Evolutionary conservation across 2,329 filamentous ascomycete genomes (phyloP), one percentile per base, ranked within the genome.

Genomic region (Colletotrichum simmondsii): DNA sequence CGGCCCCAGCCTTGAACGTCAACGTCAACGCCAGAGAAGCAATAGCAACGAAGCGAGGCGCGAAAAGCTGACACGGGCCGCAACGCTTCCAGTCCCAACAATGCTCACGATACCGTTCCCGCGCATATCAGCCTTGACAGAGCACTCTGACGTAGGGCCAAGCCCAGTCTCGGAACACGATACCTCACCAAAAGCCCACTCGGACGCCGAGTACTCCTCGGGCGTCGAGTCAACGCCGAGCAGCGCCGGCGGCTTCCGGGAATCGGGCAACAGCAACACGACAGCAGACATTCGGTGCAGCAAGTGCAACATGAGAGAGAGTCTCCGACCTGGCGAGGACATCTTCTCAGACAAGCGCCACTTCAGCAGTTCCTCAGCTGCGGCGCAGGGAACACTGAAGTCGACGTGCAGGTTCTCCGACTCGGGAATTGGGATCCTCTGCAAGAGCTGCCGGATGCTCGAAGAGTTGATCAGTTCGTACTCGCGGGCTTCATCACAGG

Each of bases 391-490:
- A 11, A 54, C 66, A 49, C 57, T 42, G 14, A 54, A 71, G 12
- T 56, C 49, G 32, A 62, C 60, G 3, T 73, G 60, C 14, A 54
- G 71, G 35, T 73, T 73, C n/a, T 73, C 71, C 26, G 71, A 73
- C 28, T 73, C 71, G 32, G 71, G 71, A 32, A 73, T 73, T 1
- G 71, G 71, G 6, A 73, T 73, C 19, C 60, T 73, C 30, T 73
- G 71, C 11, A 19, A 57, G 2, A 73, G 68, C 4, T 73, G 71
- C 37, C 49, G 71, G 22, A 73, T 73, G 71, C 60, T 73, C 11
- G 71, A 73, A 26, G 66, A 73, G 56, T 61, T 73, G 1, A 73
- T 73, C 6, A 73, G 70, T 35, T 73, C 71, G 28, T 73, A 73
- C 49, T 73, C 71, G 49, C 22, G 71, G 49, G 49, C 66, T 22